These are phyloP conservation scores for Hydrangea macrophylla DNA, from an alignment of 148 eudicot genomes.

Conservation along the genomic window DNA sequence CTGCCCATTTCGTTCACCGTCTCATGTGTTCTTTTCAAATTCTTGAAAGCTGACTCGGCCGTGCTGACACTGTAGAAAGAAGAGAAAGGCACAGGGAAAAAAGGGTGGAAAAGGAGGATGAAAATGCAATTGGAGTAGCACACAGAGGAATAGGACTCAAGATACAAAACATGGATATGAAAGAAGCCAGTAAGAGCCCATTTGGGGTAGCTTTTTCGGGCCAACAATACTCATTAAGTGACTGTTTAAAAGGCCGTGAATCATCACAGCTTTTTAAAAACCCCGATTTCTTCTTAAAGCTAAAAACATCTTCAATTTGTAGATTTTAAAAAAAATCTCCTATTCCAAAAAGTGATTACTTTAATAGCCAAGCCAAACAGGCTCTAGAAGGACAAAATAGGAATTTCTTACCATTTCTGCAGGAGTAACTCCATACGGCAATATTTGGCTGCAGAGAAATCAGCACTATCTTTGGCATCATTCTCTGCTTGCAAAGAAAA, in stretches of 20 bases:
- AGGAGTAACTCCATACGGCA: slow-evolving; percentile 87
- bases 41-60: slow-evolving; percentile 65
- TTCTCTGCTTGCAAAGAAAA: slow-evolving; percentile 62
- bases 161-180: neutral
- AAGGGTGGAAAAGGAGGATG: neutral
- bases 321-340: too few relatives aligned
- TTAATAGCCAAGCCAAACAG: too few relatives aligned
- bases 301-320: too few relatives aligned
- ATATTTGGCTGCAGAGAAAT: slow-evolving; percentile 93
- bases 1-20: slow-evolving; percentile 57
- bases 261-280: too few relatives aligned
- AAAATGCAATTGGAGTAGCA: too few relatives aligned
- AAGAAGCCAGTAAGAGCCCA: neutral
- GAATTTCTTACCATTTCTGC: slow-evolving; percentile 60
- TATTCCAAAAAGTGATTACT: too few relatives aligned
- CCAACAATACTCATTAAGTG: too few relatives aligned
- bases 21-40: slow-evolving; percentile 56
- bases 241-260: too few relatives aligned
- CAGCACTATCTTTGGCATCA: slow-evolving; percentile 59
- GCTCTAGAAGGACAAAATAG: neutral
- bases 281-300: too few relatives aligned
- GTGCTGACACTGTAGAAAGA: slow-evolving; percentile 50
- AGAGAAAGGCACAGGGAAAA: neutral
- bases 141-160: too few relatives aligned
- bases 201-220: too few relatives aligned